Evolutionary conservation across 352 stramenopile species (phyloP), one percentile per base, ranked within the genome.

Genomic region (Globisporangium nunn): DNA sequence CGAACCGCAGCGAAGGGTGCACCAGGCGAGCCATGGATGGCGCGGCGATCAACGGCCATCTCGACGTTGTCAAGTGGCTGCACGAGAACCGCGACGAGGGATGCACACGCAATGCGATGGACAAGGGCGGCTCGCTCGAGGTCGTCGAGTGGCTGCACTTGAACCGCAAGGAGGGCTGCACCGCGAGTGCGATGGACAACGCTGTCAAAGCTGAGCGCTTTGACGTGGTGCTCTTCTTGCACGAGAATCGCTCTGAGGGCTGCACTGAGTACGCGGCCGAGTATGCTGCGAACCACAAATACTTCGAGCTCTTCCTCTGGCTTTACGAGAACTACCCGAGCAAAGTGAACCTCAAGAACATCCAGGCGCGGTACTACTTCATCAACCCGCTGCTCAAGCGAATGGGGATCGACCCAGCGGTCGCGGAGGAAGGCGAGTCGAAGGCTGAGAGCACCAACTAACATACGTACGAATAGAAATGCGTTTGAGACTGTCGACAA

Each of bases 201-300:
- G 55, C 55, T 15, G 54, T 46, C 45, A 60, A 53, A 33, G 53
- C 58, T 14, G 53, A 43, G 7, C 41, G 35, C 6, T 14, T 59
- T 12, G 37, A 64, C 23, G 47, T 64, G 6, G 52, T 64, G 12
- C 43, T 18, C 12, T 64, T 61, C 29, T 39, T 64, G 31, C 51
- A 64, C 6, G 52, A 47, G 23, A 15, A 61, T 14, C 52, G 57
- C 23, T 40, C 29, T 2, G 57, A 63, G 37, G 50, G 57, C 7
- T 63, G 57, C 50, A 61, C 47, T 23, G 23, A 23, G 23, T 23
- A 23, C 23, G 23, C 23, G 23, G 23, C 23, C 23, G 23, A 23
- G 23, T 23, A 23, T 23, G 23, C 23, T 23, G 23, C 23, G 23
- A 23, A 23, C 23, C 23, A 23, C 23, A 23, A 23, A 23, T 23